phyloP scores from a whole-genome alignment of 352 stramenopile genomes.

The Pythium folliculosum region DNA sequence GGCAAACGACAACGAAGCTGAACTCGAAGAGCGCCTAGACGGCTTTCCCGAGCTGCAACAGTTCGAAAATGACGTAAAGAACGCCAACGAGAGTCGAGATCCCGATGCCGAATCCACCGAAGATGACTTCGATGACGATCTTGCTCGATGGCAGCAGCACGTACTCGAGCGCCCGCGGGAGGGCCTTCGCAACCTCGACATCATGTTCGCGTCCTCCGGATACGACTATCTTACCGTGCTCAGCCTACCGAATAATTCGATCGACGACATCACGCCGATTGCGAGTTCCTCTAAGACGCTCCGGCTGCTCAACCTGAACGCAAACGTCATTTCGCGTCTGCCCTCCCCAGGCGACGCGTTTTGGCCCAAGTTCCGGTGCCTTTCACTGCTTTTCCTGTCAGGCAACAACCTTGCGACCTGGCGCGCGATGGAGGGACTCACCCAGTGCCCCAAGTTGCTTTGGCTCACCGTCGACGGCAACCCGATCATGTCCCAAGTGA shows the following conservation, averaged over 20 bases:
- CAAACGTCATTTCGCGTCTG: slow-evolving; percentile 54
- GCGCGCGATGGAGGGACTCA: slow-evolving; percentile 49
- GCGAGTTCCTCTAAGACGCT: slow-evolving; percentile 41
- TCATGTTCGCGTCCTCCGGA: slow-evolving; percentile 11
- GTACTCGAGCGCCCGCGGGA: slow-evolving; percentile 61
- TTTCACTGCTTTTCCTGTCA: slow-evolving; percentile 63
- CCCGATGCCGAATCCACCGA: background rate
- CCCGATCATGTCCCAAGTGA: slow-evolving; percentile 52
- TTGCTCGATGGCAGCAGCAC: slow-evolving; percentile 47
- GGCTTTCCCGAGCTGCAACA: slow-evolving; percentile 2
- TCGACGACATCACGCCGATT: slow-evolving; percentile 60
- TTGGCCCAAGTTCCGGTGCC: slow-evolving; percentile 48
- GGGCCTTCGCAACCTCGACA: slow-evolving; percentile 19
- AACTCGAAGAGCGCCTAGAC: background rate
- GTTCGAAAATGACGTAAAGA: slow-evolving; percentile 3
- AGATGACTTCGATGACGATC: slow-evolving; percentile 23
- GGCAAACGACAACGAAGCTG: background rate
- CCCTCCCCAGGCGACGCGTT: slow-evolving; percentile 36
- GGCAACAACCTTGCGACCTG: slow-evolving; percentile 56
- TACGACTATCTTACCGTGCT: slow-evolving; percentile 65
- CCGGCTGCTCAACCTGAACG: slow-evolving; percentile 56
- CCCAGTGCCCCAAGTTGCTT: slow-evolving; percentile 40
- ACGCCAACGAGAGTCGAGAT: background rate
- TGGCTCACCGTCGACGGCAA: slow-evolving; percentile 70
- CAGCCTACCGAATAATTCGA: slow-evolving; percentile 60